These are phyloP conservation scores for Gonium pectorale DNA, from an alignment of 139 green algal species.

Conservation along the genomic window DNA sequence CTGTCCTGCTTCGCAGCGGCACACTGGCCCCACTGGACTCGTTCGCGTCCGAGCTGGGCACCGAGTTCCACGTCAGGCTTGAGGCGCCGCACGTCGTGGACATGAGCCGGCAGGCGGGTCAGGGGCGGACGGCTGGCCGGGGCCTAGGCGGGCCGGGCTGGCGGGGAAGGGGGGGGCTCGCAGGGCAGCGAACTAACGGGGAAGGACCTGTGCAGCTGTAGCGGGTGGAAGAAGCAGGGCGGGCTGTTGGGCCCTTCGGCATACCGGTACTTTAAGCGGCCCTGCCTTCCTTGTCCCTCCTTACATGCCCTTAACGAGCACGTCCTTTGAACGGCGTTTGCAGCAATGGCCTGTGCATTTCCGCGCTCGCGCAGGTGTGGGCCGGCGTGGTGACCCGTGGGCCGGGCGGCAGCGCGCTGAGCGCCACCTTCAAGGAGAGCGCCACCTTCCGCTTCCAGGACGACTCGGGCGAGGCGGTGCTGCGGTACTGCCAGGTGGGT, in stretches of 20 bases:
- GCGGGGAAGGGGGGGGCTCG: too few species aligned
- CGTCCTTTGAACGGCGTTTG: too few species aligned
- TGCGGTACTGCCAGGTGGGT: constrained; percentile 55
- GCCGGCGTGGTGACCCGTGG: constrained; percentile 69
- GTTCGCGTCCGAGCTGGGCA: constrained; percentile 90
- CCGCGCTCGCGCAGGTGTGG: constrained; percentile 75
- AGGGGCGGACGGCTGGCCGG: background rate
- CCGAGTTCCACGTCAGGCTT: constrained; percentile 78
- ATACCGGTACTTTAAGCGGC: background rate
- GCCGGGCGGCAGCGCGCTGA: constrained; percentile 57
- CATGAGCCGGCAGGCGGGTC: constrained; percentile 80
- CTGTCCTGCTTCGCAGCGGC: too few species aligned
- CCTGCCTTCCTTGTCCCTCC: too few species aligned
- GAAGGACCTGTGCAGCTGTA: too few species aligned
- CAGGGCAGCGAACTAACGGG: too few species aligned
- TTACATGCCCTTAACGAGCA: too few species aligned
- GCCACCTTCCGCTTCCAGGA: constrained; percentile 62
- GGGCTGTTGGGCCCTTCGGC: background rate
- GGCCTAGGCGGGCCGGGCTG: too few species aligned
- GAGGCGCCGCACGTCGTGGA: constrained; percentile 93
- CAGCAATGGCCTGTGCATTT: too few species aligned
- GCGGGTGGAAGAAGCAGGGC: too few species aligned
- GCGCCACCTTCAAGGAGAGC: constrained; percentile 66
- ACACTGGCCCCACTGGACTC: constrained; percentile 90
- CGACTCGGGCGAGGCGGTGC: constrained; percentile 66